phyloP scores from a whole-genome alignment of 1,284 basidiomycete genomes.

The Acaromyces ingoldii region DNA sequence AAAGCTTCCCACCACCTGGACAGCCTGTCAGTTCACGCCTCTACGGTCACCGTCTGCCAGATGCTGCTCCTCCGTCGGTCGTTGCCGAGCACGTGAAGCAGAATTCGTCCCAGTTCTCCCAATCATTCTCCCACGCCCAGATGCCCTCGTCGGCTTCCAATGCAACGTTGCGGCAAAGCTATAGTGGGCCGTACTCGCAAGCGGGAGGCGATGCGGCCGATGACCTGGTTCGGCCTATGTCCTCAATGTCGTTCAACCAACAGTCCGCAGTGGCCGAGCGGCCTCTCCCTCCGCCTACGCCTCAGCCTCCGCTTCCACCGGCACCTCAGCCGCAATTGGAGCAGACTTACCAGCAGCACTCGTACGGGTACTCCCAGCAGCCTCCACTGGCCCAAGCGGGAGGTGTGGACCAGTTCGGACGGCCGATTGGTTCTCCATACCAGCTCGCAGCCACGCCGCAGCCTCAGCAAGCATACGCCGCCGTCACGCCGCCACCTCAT shows the following conservation, averaged over 20 bases:
- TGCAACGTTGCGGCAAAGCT: constrained; percentile 4
- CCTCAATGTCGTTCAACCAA: constrained; percentile 7
- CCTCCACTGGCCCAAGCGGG: too few relatives aligned
- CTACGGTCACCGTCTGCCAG: not conserved
- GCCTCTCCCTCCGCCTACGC: not conserved
- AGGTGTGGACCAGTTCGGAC: constrained; percentile 6
- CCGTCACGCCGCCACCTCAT: too few relatives aligned
- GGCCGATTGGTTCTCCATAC: not conserved
- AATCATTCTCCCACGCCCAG: not conserved
- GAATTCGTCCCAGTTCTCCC: not conserved
- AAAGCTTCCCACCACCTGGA: constrained; percentile 1
- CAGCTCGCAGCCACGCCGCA: not conserved
- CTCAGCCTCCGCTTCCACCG: not conserved
- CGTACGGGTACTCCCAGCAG: too few relatives aligned
- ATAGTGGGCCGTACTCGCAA: not conserved
- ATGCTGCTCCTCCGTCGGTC: not conserved
- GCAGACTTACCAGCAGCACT: too few relatives aligned
- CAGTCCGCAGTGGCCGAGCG: not conserved
- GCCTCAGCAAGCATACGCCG: too few relatives aligned
- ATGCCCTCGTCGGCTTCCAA: not conserved
- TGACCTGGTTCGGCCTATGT: constrained; percentile 10
- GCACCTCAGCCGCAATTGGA: too few relatives aligned
- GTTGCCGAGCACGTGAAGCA: not conserved
- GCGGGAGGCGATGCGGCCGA: not conserved
- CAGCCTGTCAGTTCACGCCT: not conserved